These are phyloP conservation scores for Gaultheria prostrata DNA, from an alignment of 148 eudicot genomes.

Conservation along the genomic window DNA sequence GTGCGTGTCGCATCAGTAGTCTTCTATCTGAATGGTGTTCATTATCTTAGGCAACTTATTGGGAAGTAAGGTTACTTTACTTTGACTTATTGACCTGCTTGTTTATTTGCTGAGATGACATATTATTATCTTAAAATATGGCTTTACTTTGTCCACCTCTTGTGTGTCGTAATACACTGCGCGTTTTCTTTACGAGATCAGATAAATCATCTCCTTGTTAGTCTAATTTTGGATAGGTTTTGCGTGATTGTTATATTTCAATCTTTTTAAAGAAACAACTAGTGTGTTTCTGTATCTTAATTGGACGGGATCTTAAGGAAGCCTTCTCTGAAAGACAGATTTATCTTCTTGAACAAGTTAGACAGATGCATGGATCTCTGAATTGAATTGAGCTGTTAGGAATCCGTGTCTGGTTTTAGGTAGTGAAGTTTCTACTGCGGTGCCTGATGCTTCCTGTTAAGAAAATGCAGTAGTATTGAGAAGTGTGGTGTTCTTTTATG, in stretches of 20 bases:
- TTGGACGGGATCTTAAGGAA: not conserved
- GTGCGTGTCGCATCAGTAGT: constrained; percentile 27
- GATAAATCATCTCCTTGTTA: not conserved
- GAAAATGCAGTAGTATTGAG: not conserved
- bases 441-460: not conserved
- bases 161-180: not conserved
- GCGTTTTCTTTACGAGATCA: not conserved
- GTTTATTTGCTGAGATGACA: constrained; percentile 7
- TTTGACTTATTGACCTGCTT: constrained; percentile 15
- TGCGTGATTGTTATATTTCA: not conserved
- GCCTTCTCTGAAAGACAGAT: not conserved
- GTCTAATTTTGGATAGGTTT: not conserved
- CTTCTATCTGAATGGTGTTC: constrained; percentile 30
- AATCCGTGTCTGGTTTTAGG: not conserved
- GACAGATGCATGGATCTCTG: not conserved
- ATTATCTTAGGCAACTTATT: constrained; percentile 27
- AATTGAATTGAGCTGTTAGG: not conserved
- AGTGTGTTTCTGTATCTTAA: not conserved
- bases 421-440: constrained; percentile 11
- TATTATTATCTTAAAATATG: not conserved
- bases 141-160: constrained; percentile 1
- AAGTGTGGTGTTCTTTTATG: not conserved
- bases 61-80: constrained; percentile 18
- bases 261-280: not conserved
- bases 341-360: not conserved